Evolutionary conservation across 805 yeast species (phyloP).

Genomic region (Saccharomycopsis fibuligera): DNA sequence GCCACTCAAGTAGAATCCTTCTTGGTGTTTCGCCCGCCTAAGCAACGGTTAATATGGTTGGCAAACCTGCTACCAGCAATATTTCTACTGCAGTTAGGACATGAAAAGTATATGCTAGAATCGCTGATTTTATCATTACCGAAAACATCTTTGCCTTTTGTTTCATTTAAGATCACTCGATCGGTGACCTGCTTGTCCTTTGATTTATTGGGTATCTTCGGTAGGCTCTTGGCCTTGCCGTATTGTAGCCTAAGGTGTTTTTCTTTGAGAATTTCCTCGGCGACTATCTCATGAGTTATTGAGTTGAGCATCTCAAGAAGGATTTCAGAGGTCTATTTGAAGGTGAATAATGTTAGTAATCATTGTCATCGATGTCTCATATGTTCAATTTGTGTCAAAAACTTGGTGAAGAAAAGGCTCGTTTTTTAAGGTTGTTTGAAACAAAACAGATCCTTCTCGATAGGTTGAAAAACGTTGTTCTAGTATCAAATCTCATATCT

Average conservation of each 20-base stretch:
- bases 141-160: conserved; percentile 35
- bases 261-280: conserved; percentile 30
- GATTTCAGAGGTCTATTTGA: conserved; percentile 20
- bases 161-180: conserved; percentile 10
- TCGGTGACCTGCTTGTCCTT: conserved; percentile 15
- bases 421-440: too few species aligned
- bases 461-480: too few species aligned
- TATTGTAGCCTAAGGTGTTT: conserved; percentile 27
- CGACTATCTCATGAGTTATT: conserved; percentile 29
- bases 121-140: conserved; percentile 50
- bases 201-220: conserved; percentile 5
- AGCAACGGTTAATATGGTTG: conserved; percentile 84
- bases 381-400: too few species aligned
- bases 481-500: too few species aligned
- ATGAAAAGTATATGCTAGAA: conserved; percentile 56
- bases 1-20: conserved; percentile 12
- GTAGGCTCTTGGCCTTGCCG: conserved; percentile 25
- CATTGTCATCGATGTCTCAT: too few species aligned
- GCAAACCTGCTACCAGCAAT: conserved; percentile 92
- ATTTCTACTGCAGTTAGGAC: conserved; percentile 77
- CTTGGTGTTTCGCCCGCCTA: conserved; percentile 51
- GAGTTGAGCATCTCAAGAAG: conserved; percentile 27
- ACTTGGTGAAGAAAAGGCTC: too few species aligned
- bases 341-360: neutral
- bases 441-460: too few species aligned